These are phyloP conservation scores for Kwoniella pini DNA, from an alignment of 768 basidiomycete genomes.

Conservation along the genomic window DNA sequence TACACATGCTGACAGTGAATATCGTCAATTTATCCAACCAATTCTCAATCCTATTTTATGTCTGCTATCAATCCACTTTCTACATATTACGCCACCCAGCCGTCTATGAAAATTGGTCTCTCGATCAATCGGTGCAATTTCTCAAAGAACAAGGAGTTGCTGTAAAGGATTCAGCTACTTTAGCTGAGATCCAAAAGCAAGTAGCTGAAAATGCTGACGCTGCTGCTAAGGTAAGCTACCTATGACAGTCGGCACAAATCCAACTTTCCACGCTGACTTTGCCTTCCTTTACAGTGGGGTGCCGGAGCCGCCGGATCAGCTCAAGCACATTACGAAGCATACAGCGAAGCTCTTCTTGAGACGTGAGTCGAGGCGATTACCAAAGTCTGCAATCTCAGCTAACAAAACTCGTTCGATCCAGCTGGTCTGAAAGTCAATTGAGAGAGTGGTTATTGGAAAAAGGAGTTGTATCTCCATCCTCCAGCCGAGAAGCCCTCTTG, in stretches of 20 bases:
- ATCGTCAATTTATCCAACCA: constrained; percentile 3
- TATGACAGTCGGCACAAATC: background rate
- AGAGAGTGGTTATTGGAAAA: constrained; percentile 83
- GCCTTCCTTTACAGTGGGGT: constrained; percentile 33
- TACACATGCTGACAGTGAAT: constrained; percentile 52
- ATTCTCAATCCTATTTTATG: constrained; percentile 6
- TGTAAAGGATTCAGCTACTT: constrained; percentile 57
- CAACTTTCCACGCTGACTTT: constrained; percentile 1
- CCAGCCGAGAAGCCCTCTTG: constrained; percentile 75
- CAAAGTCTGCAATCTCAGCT: constrained; percentile 6
- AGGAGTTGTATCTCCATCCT: constrained; percentile 78
- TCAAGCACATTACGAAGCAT: constrained; percentile 53
- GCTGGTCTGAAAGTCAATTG: constrained; percentile 80
- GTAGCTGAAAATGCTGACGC: constrained; percentile 54
- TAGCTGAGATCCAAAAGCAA: constrained; percentile 58
- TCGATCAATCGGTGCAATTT: constrained; percentile 67
- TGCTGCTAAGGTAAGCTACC: constrained; percentile 45
- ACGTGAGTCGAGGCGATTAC: constrained; percentile 43
- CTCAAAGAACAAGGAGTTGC: constrained; percentile 67
- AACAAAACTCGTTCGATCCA: constrained; percentile 10
- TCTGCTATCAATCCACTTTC: constrained; percentile 7
- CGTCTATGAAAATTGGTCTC: constrained; percentile 62
- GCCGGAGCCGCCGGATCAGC: constrained; percentile 45
- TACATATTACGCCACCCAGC: constrained; percentile 26
- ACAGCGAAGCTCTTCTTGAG: constrained; percentile 69